phyloP scores from a whole-genome alignment of 1,284 basidiomycete genomes.

The Laetiporus sulphureus region DNA sequence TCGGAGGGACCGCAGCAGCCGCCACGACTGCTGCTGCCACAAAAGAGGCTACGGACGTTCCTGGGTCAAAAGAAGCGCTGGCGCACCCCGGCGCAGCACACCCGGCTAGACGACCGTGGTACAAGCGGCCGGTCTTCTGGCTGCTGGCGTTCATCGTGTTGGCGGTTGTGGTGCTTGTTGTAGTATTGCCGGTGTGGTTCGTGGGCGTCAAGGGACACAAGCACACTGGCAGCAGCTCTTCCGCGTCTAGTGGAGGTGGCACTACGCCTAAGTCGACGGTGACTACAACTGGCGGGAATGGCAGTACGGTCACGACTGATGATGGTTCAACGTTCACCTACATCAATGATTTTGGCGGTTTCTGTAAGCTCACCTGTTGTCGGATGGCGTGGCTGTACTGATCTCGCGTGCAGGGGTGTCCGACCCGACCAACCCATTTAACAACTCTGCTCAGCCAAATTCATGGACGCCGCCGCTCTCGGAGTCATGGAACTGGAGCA shows the following conservation, averaged over 20 bases:
- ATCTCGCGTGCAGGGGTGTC: slow-evolving; percentile 30
- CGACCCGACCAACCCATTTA: slow-evolving; percentile 57
- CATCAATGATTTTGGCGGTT: slow-evolving; percentile 64
- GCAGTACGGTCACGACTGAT: slow-evolving; percentile 51
- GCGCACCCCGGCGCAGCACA: background rate
- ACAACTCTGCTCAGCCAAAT: slow-evolving; percentile 52
- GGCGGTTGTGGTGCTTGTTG: slow-evolving; percentile 28
- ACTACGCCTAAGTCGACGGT: slow-evolving; percentile 11
- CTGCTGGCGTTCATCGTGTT: slow-evolving; percentile 10
- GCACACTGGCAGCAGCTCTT: slow-evolving; percentile 9
- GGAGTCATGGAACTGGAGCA: slow-evolving; percentile 64
- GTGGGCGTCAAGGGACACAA: slow-evolving; percentile 30
- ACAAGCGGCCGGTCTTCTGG: slow-evolving; percentile 20
- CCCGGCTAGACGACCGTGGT: slow-evolving; percentile 9
- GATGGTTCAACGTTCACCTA: slow-evolving; percentile 66
- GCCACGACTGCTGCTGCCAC: background rate
- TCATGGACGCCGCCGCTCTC: slow-evolving; percentile 60
- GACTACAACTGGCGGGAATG: slow-evolving; percentile 49
- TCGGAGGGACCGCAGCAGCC: background rate
- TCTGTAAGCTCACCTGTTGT: no score
- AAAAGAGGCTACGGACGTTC: background rate
- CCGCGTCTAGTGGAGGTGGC: slow-evolving; percentile 12
- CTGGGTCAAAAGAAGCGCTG: slow-evolving; percentile 4
- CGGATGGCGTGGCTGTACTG: background rate
- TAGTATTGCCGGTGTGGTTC: slow-evolving; percentile 38